Base-by-base conservation (phyloP, 495 filamentous ascomycete species). In the Xylaria venustula region DNA sequence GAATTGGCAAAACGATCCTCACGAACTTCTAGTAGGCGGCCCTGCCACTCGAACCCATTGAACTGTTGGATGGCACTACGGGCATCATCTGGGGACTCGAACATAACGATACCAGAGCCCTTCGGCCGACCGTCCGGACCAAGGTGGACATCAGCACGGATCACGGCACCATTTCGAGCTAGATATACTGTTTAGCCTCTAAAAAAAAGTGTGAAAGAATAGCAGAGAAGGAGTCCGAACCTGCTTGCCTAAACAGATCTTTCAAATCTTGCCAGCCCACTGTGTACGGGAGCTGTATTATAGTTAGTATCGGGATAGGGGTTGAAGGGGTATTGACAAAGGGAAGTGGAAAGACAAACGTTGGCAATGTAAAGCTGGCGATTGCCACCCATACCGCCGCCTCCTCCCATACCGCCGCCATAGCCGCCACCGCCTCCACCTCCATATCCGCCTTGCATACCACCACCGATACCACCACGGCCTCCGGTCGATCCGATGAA, bases 191-290 rank as follows among this genome's bases (percentile, higher is more conserved):
- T 40, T 54, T 44, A 62, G 49, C 20, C 30, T 25, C 6, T 7
- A 25, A n/a, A 30, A 15, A 44, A 6, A 17, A 12, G 15, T 46
- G 23, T 23, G 14, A 37, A 45, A 19, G 28, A 5, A 11, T 54
- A 40, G 15, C 37, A 5, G 20, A 7, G 34, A 56, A 63, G 46
- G 36, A 45, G 41, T 5, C 85, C 89, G 84, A 84, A 96, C 94
- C 90, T 79, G 94, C 91, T 84, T 97, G 92, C 69, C 94, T 92
- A 84, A 98, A 98, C 64, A 98, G 81, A 77, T 98, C 94, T 82
- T 98, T 98, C 72, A 98, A 78, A 76, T 98, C 94, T 81, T 98
- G 94, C 94, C 94, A 98, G 73, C 95, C 94, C 68, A 96, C 91
- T 52, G 89, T 97, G 82, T 91, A 98, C 26, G 94, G 94, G 67